These are phyloP conservation scores for Scheffersomyces ergatensis DNA, from an alignment of 805 yeast genomes.

Conservation along the genomic window DNA sequence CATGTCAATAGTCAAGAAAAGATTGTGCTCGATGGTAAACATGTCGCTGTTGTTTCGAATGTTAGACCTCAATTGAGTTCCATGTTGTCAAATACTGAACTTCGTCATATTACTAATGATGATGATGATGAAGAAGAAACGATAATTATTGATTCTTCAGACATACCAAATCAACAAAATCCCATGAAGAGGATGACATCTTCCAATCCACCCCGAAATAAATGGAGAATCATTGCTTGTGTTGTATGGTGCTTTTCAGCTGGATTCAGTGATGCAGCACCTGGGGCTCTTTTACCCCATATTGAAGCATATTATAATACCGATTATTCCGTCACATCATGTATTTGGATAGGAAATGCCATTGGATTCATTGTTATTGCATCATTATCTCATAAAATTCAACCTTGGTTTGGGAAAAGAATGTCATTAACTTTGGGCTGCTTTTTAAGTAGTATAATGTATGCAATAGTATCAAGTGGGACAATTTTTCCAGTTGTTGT, in stretches of 20 bases:
- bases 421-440: conserved; percentile 40
- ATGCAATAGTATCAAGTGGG: conserved; percentile 46
- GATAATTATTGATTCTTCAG: too few species aligned
- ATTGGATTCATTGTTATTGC: conserved; percentile 55
- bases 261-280: conserved; percentile 56
- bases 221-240: conserved; percentile 39
- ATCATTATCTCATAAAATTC: conserved; percentile 43
- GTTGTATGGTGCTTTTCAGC: conserved; percentile 38
- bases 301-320: conserved; percentile 49
- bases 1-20: not conserved
- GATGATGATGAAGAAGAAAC: not conserved
- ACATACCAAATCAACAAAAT: not conserved
- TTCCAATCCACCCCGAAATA: conserved; percentile 41
- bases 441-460: conserved; percentile 35
- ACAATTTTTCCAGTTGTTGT: conserved; percentile 48
- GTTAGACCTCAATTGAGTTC: not conserved
- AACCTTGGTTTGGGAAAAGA: conserved; percentile 38
- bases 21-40: not conserved
- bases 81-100: not conserved
- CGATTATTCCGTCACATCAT: conserved; percentile 52
- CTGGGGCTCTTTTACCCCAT: conserved; percentile 58
- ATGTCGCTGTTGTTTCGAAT: not conserved
- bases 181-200: conserved; percentile 29
- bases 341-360: conserved; percentile 58
- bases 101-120: not conserved